These are phyloP conservation scores for Argentina anserina DNA, from an alignment of 306 rosid species.

Conservation along the genomic window DNA sequence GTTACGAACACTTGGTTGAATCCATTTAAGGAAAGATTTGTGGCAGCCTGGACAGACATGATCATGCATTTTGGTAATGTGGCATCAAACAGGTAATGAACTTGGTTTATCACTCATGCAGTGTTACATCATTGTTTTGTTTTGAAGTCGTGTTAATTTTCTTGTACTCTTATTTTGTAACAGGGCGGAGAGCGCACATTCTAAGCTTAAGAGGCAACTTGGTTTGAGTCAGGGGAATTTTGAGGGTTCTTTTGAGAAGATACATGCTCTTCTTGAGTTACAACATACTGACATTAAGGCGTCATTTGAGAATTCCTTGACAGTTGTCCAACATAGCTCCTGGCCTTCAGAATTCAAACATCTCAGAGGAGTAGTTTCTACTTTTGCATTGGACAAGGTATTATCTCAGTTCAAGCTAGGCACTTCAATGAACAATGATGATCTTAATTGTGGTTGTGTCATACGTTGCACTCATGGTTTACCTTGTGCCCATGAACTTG, in stretches of 20 bases:
- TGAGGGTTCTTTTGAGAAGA: slow-evolving; percentile 10
- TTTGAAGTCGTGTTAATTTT: neutral
- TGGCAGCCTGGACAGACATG: slow-evolving; percentile 9
- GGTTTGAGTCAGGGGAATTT: slow-evolving; percentile 5
- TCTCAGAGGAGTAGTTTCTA: slow-evolving; percentile 5
- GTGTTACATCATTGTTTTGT: slow-evolving; percentile 3
- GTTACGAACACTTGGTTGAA: slow-evolving; percentile 19
- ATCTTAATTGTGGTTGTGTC: slow-evolving; percentile 4
- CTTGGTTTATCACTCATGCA: neutral
- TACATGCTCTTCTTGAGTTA: slow-evolving; percentile 8
- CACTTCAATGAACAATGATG: neutral
- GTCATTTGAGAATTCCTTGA: slow-evolving; percentile 9
- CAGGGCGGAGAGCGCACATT: slow-evolving; percentile 9
- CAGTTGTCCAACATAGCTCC: neutral
- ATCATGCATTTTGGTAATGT: slow-evolving; percentile 21
- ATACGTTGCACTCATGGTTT: slow-evolving; percentile 11
- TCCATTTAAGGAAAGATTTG: slow-evolving; percentile 12
- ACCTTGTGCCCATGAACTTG: slow-evolving; percentile 18
- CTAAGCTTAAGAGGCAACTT: slow-evolving; percentile 16
- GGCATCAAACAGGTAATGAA: slow-evolving; percentile 14
- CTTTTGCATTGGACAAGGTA: slow-evolving; percentile 1
- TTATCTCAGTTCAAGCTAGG: slow-evolving; percentile 9
- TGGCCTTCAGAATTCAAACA: slow-evolving; percentile 4
- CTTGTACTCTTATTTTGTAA: neutral
- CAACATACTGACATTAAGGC: slow-evolving; percentile 7